Evolutionary conservation across 2,329 filamentous ascomycete genomes (phyloP), one percentile per base, ranked within the genome.

Genomic region (Pseudocercospora pini-densiflorae): DNA sequence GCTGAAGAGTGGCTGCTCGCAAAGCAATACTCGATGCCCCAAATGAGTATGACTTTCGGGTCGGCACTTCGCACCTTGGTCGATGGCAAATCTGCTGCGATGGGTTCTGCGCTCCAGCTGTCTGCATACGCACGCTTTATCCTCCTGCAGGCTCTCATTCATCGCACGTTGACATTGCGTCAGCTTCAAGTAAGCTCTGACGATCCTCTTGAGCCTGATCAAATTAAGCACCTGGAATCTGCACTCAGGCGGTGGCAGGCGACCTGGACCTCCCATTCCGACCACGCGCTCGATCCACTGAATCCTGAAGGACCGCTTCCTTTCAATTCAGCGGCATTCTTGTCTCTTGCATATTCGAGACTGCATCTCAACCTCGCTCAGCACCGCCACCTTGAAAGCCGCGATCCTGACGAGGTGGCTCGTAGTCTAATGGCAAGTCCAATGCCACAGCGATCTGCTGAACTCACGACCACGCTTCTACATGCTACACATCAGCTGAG

Each of bases 401-500:
- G 82, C 12, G 81, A 85, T 51, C 78, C 82, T 0, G 62, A 69
- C 0, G 68, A 74, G 0, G 82, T 84, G 16, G 80, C 82, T 5
- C 67, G 73, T n/a, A 79, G 81, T 0, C 71, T 85, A 2, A 67
- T 68, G 14, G 72, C 72, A 1, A 74, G 78, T 0, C 82, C 82
- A 0, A 72, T 74, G 0, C 81, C 86, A 0, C 80, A 83, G 47
- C 79, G 84, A 0, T 83, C 83, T 23, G 81, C 85, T 49, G 81
- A 83, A 0, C 75, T 84, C 2, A 79, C 83, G 3, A 79, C 81
- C 0, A 85, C 86, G 0, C 77, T 86, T 0, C 76, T 87, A 0
- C 86, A 87, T 67, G 81, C 84, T 0, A 82, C 84, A 0, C 85
- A 88, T 54, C 84, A 84, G 7, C 77, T 87, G 0, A 86, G 85